phyloP scores from a whole-genome alignment of 768 basidiomycete genomes.

The Lentinus brumalis region DNA sequence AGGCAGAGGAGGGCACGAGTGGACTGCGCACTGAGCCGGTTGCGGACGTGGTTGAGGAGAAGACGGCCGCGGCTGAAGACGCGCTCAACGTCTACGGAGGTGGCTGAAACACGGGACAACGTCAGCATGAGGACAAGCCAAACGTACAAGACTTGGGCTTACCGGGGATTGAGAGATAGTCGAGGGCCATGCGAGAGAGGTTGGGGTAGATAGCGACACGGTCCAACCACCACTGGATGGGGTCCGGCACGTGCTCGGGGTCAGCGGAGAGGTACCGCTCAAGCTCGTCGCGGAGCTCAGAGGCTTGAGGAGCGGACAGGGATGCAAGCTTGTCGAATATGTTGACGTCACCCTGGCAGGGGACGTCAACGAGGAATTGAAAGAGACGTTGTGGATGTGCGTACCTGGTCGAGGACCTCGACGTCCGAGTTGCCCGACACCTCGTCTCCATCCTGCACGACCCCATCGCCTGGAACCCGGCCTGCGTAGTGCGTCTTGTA shows the following conservation, averaged over 20 bases:
- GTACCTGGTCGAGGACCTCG: not conserved
- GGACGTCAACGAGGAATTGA: not conserved
- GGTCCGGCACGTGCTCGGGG: slow-evolving; percentile 26
- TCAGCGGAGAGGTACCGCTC: slow-evolving; percentile 31
- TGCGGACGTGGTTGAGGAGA: slow-evolving; percentile 12
- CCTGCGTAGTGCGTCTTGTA: not conserved
- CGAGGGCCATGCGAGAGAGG: slow-evolving; percentile 12
- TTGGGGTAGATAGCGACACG: slow-evolving; percentile 25
- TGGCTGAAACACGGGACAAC: slow-evolving; percentile 7
- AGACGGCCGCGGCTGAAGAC: slow-evolving; percentile 18
- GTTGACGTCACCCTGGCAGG: slow-evolving; percentile 22
- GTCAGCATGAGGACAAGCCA: not conserved
- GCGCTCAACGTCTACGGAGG: slow-evolving; percentile 11
- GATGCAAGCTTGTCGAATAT: slow-evolving; percentile 33
- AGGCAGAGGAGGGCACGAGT: slow-evolving; percentile 36
- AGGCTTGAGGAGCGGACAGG: slow-evolving; percentile 3
- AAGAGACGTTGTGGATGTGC: too few relatives aligned
- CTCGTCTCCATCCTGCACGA: too few relatives aligned
- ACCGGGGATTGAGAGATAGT: not conserved
- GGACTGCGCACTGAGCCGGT: slow-evolving; percentile 8
- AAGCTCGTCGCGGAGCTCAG: slow-evolving; percentile 30
- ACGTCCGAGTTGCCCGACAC: not conserved
- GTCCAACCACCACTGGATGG: slow-evolving; percentile 37
- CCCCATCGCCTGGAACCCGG: not conserved
- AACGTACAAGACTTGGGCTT: not conserved